Percentiles rank a stretch among this genome's conserved stretches.
Conservation (phyloP, 192 early-diverging fungal species). For the Hyaloraphidium curvatum region DNA sequence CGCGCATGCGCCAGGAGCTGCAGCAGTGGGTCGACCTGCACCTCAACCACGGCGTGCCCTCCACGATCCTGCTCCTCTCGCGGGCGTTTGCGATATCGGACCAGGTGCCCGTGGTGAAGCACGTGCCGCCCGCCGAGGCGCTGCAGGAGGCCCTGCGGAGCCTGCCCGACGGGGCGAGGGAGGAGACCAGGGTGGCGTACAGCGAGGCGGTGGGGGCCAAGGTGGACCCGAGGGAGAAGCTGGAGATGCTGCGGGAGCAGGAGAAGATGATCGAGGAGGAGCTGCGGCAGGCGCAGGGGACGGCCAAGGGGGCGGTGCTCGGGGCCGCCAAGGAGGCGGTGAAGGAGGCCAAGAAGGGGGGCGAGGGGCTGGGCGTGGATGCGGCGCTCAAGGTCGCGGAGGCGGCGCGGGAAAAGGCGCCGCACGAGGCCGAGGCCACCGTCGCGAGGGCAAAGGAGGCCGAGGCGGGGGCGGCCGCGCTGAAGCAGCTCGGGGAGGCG, state of each 20-base stretch:
- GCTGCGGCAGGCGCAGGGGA: conserved; percentile 60
- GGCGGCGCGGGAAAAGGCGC: conserved; percentile 15
- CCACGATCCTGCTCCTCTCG: conserved; percentile 71
- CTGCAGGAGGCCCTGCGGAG: conserved; percentile 81
- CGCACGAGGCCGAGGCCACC: not conserved
- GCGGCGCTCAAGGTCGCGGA: conserved; percentile 12
- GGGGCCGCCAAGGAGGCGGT: conserved; percentile 5
- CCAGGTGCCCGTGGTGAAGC: conserved; percentile 30
- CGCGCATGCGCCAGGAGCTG: conserved; percentile 69
- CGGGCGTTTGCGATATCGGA: conserved; percentile 50
- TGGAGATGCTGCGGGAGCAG: conserved; percentile 85
- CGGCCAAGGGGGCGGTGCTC: conserved; percentile 13
- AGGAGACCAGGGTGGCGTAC: conserved; percentile 74
- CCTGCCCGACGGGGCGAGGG: conserved; percentile 69
- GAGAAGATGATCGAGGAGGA: conserved; percentile 94
- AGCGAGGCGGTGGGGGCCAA: conserved; percentile 54
- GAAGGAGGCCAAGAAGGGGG: conserved; percentile 7
- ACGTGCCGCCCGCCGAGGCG: conserved; percentile 43
- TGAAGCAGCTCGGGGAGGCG: conserved; percentile 34
- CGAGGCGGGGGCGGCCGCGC: conserved; percentile 13
- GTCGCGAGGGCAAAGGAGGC: conserved; percentile 1
- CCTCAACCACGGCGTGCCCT: conserved; percentile 76
- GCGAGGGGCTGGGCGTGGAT: conserved; percentile 4
- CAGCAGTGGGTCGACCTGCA: conserved; percentile 90
- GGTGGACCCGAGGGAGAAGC: conserved; percentile 60